phyloP scores from a whole-genome alignment of 768 basidiomycete species.

The Aureoboletus auriporus region DNA sequence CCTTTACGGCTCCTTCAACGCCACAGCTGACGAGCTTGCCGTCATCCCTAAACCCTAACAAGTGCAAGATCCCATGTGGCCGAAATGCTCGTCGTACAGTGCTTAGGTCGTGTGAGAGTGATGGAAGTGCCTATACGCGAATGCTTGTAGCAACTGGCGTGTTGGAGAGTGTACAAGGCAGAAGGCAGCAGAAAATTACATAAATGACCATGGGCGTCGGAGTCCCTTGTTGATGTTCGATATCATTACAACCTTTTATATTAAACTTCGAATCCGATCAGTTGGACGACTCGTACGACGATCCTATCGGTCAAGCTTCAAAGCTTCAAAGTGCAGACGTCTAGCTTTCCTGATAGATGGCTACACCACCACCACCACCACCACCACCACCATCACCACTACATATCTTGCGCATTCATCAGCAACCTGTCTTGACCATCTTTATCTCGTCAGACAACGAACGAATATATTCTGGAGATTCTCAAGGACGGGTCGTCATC shows the following conservation, averaged over 20 bases:
- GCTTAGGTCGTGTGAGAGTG: constrained; percentile 85
- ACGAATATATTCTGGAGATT: constrained; percentile 83
- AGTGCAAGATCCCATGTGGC: constrained; percentile 96
- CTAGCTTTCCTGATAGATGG: neutral
- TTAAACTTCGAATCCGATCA: no score
- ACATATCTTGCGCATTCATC: constrained; percentile 74
- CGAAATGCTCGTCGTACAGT: constrained; percentile 86
- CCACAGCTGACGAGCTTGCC: constrained; percentile 84
- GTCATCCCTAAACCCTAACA: constrained; percentile 76
- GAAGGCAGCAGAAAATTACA: constrained; percentile 81
- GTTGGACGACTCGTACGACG: no score
- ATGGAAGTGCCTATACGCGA: constrained; percentile 83
- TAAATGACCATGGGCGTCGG: no score
- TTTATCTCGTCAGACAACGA: constrained; percentile 70
- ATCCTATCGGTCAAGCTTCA: no score
- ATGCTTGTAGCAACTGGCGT: constrained; percentile 84
- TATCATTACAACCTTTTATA: no score
- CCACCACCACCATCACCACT: constrained; percentile 64
- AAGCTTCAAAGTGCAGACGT: no score
- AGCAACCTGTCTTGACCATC: constrained; percentile 55
- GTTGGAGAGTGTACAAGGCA: constrained; percentile 76
- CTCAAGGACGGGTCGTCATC: constrained; percentile 68
- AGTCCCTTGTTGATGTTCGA: no score
- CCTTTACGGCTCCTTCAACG: constrained; percentile 88
- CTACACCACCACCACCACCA: constrained; percentile 35